Conservation (phyloP, 139 green algal species). For the Volvox reticuliferus region DNA sequence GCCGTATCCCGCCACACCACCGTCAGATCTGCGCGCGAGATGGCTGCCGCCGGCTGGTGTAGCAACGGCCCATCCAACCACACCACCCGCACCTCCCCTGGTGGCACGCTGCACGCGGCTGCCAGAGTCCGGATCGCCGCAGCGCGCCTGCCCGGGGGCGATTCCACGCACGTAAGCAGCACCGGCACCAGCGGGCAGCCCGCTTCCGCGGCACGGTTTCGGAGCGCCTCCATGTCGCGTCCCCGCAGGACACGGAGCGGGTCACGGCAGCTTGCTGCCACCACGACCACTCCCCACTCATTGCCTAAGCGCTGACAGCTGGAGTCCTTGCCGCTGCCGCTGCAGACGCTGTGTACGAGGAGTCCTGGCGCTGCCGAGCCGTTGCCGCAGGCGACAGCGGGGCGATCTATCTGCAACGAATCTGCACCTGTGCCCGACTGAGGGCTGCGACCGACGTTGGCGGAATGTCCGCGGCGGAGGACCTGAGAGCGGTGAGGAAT, state of each 20-base stretch:
- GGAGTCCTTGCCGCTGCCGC: neutral
- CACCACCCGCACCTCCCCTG: neutral
- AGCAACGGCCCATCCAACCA: constrained; percentile 1
- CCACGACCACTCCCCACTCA: constrained; percentile 24
- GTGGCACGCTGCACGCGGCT: constrained; percentile 4
- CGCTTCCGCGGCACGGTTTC: neutral
- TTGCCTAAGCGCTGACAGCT: neutral
- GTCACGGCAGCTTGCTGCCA: constrained; percentile 30
- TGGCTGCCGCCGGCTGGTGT: constrained; percentile 20
- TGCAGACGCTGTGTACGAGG: no score
- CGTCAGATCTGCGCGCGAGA: neutral
- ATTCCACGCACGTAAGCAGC: constrained; percentile 5
- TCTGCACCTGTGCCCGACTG: neutral
- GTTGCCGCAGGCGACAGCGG: neutral
- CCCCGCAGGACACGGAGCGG: constrained; percentile 19
- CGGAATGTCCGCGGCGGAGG: neutral
- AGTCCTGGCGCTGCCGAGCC: no score
- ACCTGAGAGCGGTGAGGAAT: neutral
- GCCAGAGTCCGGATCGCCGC: constrained; percentile 17
- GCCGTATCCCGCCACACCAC: neutral
- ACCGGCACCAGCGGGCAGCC: constrained; percentile 28
- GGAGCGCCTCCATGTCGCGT: neutral
- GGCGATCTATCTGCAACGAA: no score
- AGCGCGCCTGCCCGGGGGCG: neutral
- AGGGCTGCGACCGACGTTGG: neutral